A percentile compares a stretch with the other conserved stretches of the same genome.
Conservation (phyloP, 768 basidiomycete genomes). For the Auriscalpium orientale region DNA sequence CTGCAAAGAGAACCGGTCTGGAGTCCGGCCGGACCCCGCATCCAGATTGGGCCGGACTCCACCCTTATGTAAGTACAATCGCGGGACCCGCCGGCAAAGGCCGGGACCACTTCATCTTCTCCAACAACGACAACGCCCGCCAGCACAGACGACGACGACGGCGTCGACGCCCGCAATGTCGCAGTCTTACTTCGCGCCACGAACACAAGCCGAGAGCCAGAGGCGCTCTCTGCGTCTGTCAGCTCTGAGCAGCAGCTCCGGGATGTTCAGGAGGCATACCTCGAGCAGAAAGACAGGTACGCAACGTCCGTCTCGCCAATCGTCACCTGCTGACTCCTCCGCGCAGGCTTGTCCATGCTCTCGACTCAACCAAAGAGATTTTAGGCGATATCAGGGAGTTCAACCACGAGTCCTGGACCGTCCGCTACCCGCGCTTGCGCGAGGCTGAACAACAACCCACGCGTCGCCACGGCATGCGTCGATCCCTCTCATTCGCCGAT, state of each 20-base stretch:
- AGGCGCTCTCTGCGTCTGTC: neutral
- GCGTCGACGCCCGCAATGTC: neutral
- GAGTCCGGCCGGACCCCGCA: too few relatives aligned
- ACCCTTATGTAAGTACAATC: too few relatives aligned
- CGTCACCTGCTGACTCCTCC: neutral
- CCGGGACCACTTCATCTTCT: neutral
- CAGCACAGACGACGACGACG: neutral
- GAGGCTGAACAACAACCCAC: slow-evolving; percentile 32
- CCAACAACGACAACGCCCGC: neutral
- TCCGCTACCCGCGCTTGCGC: slow-evolving; percentile 76
- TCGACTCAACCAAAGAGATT: slow-evolving; percentile 63
- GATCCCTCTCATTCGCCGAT: slow-evolving; percentile 80
- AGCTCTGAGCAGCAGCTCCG: neutral
- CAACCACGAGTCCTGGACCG: slow-evolving; percentile 82
- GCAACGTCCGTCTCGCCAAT: neutral
- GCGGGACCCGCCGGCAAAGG: neutral
- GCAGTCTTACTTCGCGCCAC: slow-evolving; percentile 1
- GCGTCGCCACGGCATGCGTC: slow-evolving; percentile 41
- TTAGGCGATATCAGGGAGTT: slow-evolving; percentile 67
- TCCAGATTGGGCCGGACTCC: too few relatives aligned
- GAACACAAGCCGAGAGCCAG: neutral
- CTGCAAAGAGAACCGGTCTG: too few relatives aligned
- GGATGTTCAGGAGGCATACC: slow-evolving; percentile 5
- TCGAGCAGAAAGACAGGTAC: slow-evolving; percentile 12
- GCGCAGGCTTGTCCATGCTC: slow-evolving; percentile 64